phyloP scores from a whole-genome alignment of 495 filamentous ascomycete genomes.

The Halenospora varia region DNA sequence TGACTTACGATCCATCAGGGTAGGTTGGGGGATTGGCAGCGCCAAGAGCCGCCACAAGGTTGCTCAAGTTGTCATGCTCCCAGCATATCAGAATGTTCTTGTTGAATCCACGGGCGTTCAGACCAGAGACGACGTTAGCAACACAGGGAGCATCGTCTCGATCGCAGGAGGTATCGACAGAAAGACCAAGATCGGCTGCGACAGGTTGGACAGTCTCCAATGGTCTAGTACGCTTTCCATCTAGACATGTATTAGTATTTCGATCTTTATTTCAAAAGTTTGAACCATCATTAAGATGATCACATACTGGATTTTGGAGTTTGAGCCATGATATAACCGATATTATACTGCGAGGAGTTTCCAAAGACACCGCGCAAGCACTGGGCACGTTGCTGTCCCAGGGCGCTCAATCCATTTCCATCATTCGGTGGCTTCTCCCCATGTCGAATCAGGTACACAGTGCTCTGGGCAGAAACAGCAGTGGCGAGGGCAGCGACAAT shows the following conservation, averaged over 20 bases:
- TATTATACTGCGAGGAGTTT: conserved; percentile 40
- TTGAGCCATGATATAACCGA: conserved; percentile 51
- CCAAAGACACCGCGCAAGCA: conserved; percentile 49
- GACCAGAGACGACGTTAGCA: conserved; percentile 34
- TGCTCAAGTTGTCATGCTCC: conserved; percentile 47
- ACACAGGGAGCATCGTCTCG: conserved; percentile 47
- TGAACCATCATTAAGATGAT: not conserved
- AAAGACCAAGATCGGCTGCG: conserved; percentile 46
- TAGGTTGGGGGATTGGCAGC: conserved; percentile 15
- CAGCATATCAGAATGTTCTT: conserved; percentile 55
- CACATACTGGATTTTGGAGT: conserved; percentile 38
- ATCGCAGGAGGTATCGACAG: conserved; percentile 45
- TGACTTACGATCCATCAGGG: conserved; percentile 20
- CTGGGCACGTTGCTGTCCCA: conserved; percentile 47
- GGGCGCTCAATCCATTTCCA: conserved; percentile 38
- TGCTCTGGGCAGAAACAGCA: conserved; percentile 7
- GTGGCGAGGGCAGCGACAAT: not conserved
- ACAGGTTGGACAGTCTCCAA: conserved; percentile 50
- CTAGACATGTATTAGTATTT: conserved; percentile 25
- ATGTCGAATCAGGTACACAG: conserved; percentile 54
- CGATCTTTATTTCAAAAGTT: not conserved
- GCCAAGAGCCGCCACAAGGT: conserved; percentile 41
- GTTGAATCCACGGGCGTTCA: conserved; percentile 30
- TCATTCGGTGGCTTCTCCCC: conserved; percentile 48
- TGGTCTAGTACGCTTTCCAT: conserved; percentile 45